phyloP scores from a whole-genome alignment of 1,284 basidiomycete genomes.

The Coriolopsis trogii region DNA sequence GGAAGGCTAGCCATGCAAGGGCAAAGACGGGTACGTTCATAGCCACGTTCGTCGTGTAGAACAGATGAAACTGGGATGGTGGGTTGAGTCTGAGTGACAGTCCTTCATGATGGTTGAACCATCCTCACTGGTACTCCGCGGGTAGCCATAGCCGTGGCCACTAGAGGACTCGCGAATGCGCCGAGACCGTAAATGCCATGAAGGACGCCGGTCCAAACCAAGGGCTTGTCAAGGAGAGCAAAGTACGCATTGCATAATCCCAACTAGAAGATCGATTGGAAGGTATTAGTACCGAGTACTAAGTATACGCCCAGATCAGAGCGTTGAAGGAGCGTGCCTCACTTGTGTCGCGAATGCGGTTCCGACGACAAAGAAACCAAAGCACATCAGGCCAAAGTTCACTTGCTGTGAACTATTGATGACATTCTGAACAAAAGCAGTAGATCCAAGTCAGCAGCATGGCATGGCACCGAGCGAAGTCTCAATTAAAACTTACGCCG shows the following conservation, averaged over 20 bases:
- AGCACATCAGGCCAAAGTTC: conserved; percentile 35
- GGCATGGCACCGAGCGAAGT: neutral
- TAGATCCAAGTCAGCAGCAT: neutral
- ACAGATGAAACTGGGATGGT: conserved; percentile 28
- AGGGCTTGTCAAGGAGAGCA: conserved; percentile 32
- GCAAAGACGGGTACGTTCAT: conserved; percentile 32
- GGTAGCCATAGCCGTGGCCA: conserved; percentile 36
- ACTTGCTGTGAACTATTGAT: conserved; percentile 37
- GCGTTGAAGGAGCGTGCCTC: neutral
- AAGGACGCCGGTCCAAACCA: conserved; percentile 36
- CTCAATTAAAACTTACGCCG: conserved; percentile 28
- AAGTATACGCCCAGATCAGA: too few species aligned
- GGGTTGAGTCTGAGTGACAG: neutral
- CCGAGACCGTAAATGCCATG: conserved; percentile 37
- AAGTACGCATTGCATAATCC: conserved; percentile 37
- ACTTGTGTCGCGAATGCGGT: conserved; percentile 36
- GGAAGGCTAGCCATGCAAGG: conserved; percentile 31
- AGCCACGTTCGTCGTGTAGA: conserved; percentile 33
- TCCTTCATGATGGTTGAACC: neutral
- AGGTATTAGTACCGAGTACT: neutral
- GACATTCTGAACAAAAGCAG: conserved; percentile 30
- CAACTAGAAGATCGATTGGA: conserved; percentile 19
- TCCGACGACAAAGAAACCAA: conserved; percentile 37
- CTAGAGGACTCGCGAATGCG: conserved; percentile 34
- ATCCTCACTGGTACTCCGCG: conserved; percentile 32